Evolutionary conservation across 768 basidiomycete genomes (phyloP).

Genomic region (Termitomyces sp.): DNA sequence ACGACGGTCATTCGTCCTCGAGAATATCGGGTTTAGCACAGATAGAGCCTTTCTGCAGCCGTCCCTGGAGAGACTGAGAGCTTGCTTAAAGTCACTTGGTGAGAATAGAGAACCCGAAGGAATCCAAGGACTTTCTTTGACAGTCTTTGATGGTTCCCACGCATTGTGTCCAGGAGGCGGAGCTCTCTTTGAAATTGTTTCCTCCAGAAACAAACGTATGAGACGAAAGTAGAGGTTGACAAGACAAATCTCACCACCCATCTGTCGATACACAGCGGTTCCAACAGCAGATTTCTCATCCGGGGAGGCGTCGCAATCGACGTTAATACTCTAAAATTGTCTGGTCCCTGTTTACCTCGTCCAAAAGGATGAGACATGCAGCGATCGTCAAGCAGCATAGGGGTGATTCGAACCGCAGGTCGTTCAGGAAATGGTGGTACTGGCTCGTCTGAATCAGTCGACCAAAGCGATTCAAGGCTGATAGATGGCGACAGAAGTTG

Average conservation of each 20-base stretch:
- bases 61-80: slow-evolving; percentile 2
- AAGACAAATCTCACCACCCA: slow-evolving; percentile 9
- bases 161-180: slow-evolving; percentile 10
- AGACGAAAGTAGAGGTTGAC: background rate
- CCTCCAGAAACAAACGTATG: background rate
- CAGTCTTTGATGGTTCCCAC: slow-evolving; percentile 6
- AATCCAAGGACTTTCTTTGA: slow-evolving; percentile 6
- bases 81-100: slow-evolving; percentile 7
- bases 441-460: slow-evolving; percentile 11
- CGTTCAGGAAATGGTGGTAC: slow-evolving; percentile 13
- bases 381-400: slow-evolving; percentile 10
- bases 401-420: slow-evolving; percentile 3
- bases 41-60: background rate
- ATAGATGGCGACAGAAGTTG: slow-evolving; percentile 12
- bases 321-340: slow-evolving; percentile 2
- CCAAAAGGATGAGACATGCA: slow-evolving; percentile 6
- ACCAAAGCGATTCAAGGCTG: slow-evolving; percentile 12
- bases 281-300: slow-evolving; percentile 6
- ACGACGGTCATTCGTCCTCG: background rate
- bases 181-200: slow-evolving; percentile 2
- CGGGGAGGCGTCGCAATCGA: slow-evolving; percentile 11
- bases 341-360: slow-evolving; percentile 2
- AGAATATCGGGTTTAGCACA: background rate
- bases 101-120: slow-evolving; percentile 12
- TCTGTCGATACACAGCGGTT: slow-evolving; percentile 11